A percentile compares a stretch with the other conserved stretches of the same genome.
phyloP scores from a whole-genome alignment of 2,329 filamentous ascomycete species.

The Aspergillus fischeri region DNA sequence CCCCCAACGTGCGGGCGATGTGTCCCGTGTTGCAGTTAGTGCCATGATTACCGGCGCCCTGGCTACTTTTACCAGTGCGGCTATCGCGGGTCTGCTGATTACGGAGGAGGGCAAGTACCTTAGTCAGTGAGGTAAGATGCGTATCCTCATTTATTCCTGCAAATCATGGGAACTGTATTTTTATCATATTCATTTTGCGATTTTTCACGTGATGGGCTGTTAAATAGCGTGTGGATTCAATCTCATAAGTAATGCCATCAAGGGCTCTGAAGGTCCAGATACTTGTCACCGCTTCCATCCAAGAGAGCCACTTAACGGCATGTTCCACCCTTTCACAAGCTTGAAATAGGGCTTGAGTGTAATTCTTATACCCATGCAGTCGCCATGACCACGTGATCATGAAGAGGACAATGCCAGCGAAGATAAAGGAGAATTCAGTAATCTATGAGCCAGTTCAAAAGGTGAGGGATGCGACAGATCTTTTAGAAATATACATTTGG shows the following conservation, averaged over 20 bases:
- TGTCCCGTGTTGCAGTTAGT: constrained; percentile 70
- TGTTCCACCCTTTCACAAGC: background rate
- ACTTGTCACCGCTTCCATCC: background rate
- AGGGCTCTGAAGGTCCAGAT: background rate
- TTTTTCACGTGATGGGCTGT: background rate
- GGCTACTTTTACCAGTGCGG: constrained; percentile 73
- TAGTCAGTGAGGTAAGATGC: background rate
- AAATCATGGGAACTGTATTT: background rate
- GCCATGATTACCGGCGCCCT: constrained; percentile 75
- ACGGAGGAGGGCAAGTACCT: constrained; percentile 44
- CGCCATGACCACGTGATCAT: background rate
- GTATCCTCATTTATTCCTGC: constrained; percentile 6
- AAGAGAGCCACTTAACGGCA: background rate
- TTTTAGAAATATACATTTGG: no score
- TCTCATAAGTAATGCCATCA: background rate
- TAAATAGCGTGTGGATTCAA: background rate
- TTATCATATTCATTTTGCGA: background rate
- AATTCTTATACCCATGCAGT: background rate
- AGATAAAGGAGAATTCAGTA: background rate
- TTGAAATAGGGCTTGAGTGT: background rate
- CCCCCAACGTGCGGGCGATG: constrained; percentile 67
- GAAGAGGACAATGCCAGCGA: background rate
- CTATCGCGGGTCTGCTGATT: constrained; percentile 71
- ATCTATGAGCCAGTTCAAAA: background rate
- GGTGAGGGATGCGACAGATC: no score